phyloP scores from a whole-genome alignment of 1,284 basidiomycete genomes.

The Phellopilus nigrolimitatus region DNA sequence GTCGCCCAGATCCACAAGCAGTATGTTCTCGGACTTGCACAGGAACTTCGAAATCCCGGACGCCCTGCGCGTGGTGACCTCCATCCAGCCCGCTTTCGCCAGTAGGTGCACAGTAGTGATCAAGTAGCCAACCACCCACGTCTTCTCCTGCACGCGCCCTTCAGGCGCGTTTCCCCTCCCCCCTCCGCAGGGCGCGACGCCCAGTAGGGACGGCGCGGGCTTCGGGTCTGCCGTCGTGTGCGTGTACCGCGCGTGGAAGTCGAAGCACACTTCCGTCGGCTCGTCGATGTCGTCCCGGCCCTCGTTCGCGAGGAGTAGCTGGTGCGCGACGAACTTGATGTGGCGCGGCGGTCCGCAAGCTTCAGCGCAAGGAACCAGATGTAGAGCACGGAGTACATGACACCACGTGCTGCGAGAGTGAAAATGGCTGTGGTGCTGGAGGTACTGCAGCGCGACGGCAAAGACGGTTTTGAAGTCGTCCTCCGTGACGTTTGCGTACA shows the following conservation, averaged over 20 bases:
- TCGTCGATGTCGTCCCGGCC: conserved; percentile 76
- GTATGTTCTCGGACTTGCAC: conserved; percentile 89
- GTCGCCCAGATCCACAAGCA: conserved; percentile 78
- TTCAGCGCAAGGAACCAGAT: conserved; percentile 93
- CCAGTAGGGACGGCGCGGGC: conserved; percentile 77
- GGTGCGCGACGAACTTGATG: conserved; percentile 83
- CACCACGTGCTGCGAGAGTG: conserved; percentile 93
- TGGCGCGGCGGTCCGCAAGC: conserved; percentile 80
- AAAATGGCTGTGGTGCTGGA: conserved; percentile 93
- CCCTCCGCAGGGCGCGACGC: conserved; percentile 41
- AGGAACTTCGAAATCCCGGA: conserved; percentile 87
- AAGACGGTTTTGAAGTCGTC: conserved; percentile 93
- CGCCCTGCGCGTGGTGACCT: conserved; percentile 81
- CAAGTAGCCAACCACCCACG: conserved; percentile 86
- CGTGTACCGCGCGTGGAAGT: conserved; percentile 94
- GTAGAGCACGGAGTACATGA: conserved; percentile 93
- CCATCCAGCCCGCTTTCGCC: conserved; percentile 81
- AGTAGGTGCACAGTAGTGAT: conserved; percentile 82
- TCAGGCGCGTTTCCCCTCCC: conserved; percentile 33
- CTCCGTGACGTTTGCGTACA: conserved; percentile 93
- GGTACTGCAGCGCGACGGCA: conserved; percentile 91
- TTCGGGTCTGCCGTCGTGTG: conserved; percentile 93
- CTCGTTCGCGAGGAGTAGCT: conserved; percentile 86
- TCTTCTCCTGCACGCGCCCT: conserved; percentile 56
- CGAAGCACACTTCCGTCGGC: conserved; percentile 94